A percentile compares a stretch with the other conserved stretches of the same genome.
Conservation (phyloP, 345 rosid genomes). For the Passiflora organensis region DNA sequence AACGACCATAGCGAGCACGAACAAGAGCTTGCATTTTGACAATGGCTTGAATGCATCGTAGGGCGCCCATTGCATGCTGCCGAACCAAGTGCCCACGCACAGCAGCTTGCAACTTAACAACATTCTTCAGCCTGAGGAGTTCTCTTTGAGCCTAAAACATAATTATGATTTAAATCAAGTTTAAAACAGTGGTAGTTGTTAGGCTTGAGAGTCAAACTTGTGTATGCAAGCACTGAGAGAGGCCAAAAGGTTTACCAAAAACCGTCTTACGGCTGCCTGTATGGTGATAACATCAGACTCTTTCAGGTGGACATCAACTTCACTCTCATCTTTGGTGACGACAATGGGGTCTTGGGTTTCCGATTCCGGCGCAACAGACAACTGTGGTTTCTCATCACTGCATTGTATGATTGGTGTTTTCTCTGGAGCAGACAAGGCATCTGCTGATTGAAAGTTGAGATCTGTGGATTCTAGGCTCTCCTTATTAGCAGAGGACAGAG, state of each 20-base stretch:
- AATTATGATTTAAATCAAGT: neutral
- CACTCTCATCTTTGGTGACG: constrained; percentile 21
- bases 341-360: constrained; percentile 26
- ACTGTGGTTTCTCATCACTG: constrained; percentile 40
- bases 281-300: constrained; percentile 45
- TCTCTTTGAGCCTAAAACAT: constrained; percentile 57
- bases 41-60: constrained; percentile 85
- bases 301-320: constrained; percentile 26
- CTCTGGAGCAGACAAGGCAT: constrained; percentile 26
- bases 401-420: constrained; percentile 28
- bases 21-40: constrained; percentile 84
- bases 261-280: constrained; percentile 54
- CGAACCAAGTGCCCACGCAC: constrained; percentile 90
- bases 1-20: constrained; percentile 59
- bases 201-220: neutral
- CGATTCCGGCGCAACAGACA: constrained; percentile 23
- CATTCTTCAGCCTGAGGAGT: constrained; percentile 58
- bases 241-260: constrained; percentile 37
- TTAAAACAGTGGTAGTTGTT: neutral
- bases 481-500: constrained; percentile 31
- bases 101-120: constrained; percentile 86
- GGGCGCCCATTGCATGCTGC: constrained; percentile 76
- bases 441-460: constrained; percentile 31
- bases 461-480: constrained; percentile 38
- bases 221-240: neutral